Evolutionary conservation across 345 rosid genomes (phyloP), one percentile per base, ranked within the genome.

Genomic region (Cardiospermum halicacabum): DNA sequence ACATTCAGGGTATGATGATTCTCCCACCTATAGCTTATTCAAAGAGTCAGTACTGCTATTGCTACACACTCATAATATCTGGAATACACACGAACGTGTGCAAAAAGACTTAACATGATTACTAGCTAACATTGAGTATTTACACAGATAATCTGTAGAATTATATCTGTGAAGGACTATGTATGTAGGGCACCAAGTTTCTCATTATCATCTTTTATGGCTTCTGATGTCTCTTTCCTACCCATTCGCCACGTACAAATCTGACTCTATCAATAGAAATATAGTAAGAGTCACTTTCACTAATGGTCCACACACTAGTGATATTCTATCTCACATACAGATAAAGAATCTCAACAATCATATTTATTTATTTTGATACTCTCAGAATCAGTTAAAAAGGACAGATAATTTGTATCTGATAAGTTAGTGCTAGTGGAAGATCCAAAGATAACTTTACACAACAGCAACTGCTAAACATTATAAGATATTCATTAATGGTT

Each of bases 161-260:
- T 1, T 34, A 34, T 7, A 34, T 34, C 10, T 34, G 39, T 34
- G 39, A 34, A 34, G 10, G 39, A 34, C 39, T 3, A 34, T 34
- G 39, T 3, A 34, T 34, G 39, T 43, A 22, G 31, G 37, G 26
- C 50, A 40, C 60, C 7, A 37, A 63, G 56, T 62, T 48, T 51
- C 48, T 36, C 53, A 25, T 25, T 36, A 64, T 26, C 37, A 64
- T 53, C 54, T 40, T 37, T 45, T 27, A 65, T 16, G 19, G 28
- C 60, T 65, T n/a, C n/a, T n/a, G 7, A 27, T 21, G 18, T 13
- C 27, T 53, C 51, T 53, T 26, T 53, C 19, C 5, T 0, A 53
- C 40, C 60, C 42, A 48, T 11, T 64, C 19, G 60, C 51, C 68
- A n/a, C 68, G 27, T 65, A 39, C 50, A 53, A 32, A 34, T 30